phyloP scores from a whole-genome alignment of 1,284 basidiomycete species.

The Trichosporon sp. region DNA sequence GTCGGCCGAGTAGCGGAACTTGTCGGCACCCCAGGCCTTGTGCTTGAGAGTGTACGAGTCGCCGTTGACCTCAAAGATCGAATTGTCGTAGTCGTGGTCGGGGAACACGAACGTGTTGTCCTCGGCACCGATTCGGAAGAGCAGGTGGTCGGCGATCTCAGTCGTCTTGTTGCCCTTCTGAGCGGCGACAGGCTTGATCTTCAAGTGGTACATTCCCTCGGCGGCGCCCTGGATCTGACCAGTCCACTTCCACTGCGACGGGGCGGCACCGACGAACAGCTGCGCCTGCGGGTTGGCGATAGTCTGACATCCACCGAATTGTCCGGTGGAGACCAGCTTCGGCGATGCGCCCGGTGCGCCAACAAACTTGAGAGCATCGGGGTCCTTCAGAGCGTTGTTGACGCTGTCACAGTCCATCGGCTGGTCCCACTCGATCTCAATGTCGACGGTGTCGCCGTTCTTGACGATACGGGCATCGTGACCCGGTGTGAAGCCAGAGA shows the following conservation, averaged over 20 bases:
- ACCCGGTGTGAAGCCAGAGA: slow-evolving; percentile 73
- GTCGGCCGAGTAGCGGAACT: slow-evolving; percentile 75
- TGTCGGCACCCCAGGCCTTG: slow-evolving; percentile 76
- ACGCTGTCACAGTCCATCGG: slow-evolving; percentile 68
- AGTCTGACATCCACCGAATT: slow-evolving; percentile 19
- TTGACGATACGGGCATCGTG: slow-evolving; percentile 67
- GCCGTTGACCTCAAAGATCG: slow-evolving; percentile 58
- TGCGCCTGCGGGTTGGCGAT: slow-evolving; percentile 50
- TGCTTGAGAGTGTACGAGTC: slow-evolving; percentile 70
- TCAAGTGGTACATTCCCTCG: slow-evolving; percentile 19
- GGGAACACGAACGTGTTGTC: slow-evolving; percentile 79
- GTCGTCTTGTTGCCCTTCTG: slow-evolving; percentile 31
- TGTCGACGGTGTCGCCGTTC: slow-evolving; percentile 58
- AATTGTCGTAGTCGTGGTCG: slow-evolving; percentile 59
- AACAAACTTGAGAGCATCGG: slow-evolving; percentile 55
- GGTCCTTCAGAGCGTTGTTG: slow-evolving; percentile 54
- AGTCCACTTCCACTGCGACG: slow-evolving; percentile 64
- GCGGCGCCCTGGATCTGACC: slow-evolving; percentile 60
- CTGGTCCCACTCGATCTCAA: slow-evolving; percentile 70
- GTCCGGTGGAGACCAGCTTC: slow-evolving; percentile 49
- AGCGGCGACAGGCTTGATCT: slow-evolving; percentile 53
- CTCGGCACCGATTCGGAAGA: slow-evolving; percentile 67
- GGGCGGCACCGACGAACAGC: slow-evolving; percentile 51
- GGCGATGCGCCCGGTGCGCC: slow-evolving; percentile 57
- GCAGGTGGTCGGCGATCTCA: slow-evolving; percentile 59